These are phyloP conservation scores for Darksidea phi DNA, from an alignment of 495 filamentous ascomycete genomes.

Conservation along the genomic window DNA sequence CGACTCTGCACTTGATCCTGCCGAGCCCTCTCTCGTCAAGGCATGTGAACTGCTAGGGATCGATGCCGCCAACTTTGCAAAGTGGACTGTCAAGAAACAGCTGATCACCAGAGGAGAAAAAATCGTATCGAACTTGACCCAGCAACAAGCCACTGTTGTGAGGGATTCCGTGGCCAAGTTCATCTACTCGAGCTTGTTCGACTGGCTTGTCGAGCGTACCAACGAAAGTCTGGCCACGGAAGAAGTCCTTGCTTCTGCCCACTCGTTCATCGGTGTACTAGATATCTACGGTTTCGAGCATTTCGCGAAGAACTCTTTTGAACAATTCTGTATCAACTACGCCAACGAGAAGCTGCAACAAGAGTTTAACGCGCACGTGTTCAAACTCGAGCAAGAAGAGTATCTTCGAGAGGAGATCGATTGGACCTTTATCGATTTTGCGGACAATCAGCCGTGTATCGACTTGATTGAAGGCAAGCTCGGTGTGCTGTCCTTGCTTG, in stretches of 20 bases:
- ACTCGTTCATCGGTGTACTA: conserved; percentile 96
- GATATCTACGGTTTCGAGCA: conserved; percentile 99
- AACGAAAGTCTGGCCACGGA: conserved; percentile 88
- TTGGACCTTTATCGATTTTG: conserved; percentile 99
- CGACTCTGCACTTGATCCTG: conserved; percentile 76
- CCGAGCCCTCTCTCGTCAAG: conserved; percentile 75
- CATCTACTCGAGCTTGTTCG: conserved; percentile 97
- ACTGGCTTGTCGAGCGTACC: conserved; percentile 97
- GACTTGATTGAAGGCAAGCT: conserved; percentile 97
- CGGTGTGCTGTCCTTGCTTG: conserved; percentile 85
- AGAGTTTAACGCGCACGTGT: conserved; percentile 99
- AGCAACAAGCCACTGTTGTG: conserved; percentile 91
- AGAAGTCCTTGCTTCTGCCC: conserved; percentile 74
- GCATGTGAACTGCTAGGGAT: conserved; percentile 90
- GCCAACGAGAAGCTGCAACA: conserved; percentile 99
- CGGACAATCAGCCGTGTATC: conserved; percentile 99
- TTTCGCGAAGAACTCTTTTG: conserved; percentile 99
- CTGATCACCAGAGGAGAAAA: conserved; percentile 95
- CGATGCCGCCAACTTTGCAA: conserved; percentile 81
- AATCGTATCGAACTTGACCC: conserved; percentile 92
- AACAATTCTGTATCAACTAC: conserved; percentile 99
- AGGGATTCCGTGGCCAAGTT: conserved; percentile 98
- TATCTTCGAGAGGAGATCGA: conserved; percentile 96
- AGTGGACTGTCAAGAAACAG: conserved; percentile 99
- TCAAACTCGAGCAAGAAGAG: conserved; percentile 98